Conservation (phyloP, 805 yeast species). For the Pichia eremophila region DNA sequence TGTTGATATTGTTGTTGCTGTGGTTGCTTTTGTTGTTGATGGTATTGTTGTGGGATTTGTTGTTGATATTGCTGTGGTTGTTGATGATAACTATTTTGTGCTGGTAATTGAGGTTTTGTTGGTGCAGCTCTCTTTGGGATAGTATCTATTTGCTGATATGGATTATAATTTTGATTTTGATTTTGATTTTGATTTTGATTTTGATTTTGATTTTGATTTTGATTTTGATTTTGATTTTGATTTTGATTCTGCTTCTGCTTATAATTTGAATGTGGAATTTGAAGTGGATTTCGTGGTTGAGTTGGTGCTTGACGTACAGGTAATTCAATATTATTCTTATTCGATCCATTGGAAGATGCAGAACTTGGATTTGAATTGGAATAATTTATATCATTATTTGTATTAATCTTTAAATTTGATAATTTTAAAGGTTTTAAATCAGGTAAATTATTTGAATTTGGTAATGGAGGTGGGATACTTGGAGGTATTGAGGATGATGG, state of each 20-base stretch:
- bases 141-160: conserved; percentile 9
- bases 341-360: background rate
- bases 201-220: conserved; percentile 8
- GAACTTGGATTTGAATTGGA: background rate
- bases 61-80: conserved; percentile 9
- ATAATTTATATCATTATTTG: background rate
- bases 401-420: conserved; percentile 1
- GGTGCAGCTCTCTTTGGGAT: conserved; percentile 7
- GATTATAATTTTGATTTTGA: conserved; percentile 4
- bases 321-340: background rate
- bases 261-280: too few relatives aligned
- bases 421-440: background rate
- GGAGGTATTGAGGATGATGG: conserved; percentile 2
- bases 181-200: too few relatives aligned
- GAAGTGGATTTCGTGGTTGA: too few relatives aligned
- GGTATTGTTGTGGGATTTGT: conserved; percentile 14
- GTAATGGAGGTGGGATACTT: conserved; percentile 2
- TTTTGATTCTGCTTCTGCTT: too few relatives aligned
- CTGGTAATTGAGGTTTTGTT: background rate
- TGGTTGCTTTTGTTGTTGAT: conserved; percentile 10
- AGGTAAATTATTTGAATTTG: background rate
- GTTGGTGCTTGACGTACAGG: conserved; percentile 8
- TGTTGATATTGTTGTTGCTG: conserved; percentile 16
- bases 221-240: too few relatives aligned
- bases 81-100: background rate